Evolutionary conservation across 306 rosid species (phyloP).

Genomic region (Pyrus bretschneideri): DNA sequence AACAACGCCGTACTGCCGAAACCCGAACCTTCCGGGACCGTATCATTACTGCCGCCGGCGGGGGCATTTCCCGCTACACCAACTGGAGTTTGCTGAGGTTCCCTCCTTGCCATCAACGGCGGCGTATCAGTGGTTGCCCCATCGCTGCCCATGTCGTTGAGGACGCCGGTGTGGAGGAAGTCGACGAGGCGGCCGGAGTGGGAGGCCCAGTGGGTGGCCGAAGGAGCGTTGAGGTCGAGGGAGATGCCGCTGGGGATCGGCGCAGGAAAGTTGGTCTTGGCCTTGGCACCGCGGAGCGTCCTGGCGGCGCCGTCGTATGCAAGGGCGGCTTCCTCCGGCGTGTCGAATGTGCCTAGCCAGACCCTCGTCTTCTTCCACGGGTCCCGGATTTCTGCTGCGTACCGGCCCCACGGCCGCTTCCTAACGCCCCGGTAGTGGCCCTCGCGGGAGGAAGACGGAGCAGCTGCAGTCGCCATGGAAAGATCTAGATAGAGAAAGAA

Average conservation of each 20-base stretch:
- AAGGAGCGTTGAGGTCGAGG: constrained; percentile 60
- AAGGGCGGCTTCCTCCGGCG: constrained; percentile 87
- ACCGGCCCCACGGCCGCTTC: constrained; percentile 97
- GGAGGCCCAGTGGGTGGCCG: constrained; percentile 36
- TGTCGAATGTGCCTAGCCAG: constrained; percentile 94
- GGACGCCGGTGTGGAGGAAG: constrained; percentile 49
- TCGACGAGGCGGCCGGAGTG: constrained; percentile 49
- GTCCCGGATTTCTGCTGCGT: constrained; percentile 95
- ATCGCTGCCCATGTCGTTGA: constrained; percentile 23
- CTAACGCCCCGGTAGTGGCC: constrained; percentile 86
- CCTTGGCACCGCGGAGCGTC: constrained; percentile 83
- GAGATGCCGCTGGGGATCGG: constrained; percentile 35
- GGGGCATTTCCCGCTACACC: not conserved
- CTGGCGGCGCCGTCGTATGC: constrained; percentile 99
- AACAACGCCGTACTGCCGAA: constrained; percentile 38
- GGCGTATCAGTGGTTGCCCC: not conserved
- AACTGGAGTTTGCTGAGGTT: not conserved
- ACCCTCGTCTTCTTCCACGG: constrained; percentile 97
- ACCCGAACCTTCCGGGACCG: constrained; percentile 11
- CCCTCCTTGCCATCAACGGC: not conserved
- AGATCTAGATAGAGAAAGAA: not conserved
- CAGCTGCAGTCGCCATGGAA: constrained; percentile 45
- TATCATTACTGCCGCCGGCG: not conserved
- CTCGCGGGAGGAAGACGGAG: constrained; percentile 35
- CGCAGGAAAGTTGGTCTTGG: constrained; percentile 74